A percentile compares a stretch with the other conserved stretches of the same genome.
These are phyloP conservation scores for Sorghum bicolor DNA, from an alignment of 176 grass and related monocot genomes.

Conservation along the genomic window Sorghum_bicolor_NCBIv3 NC_012873.2:16208501-16209000, in stretches of 20 bases:
- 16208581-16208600: too few relatives aligned
- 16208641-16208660: neutral
- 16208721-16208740: neutral
- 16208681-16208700: neutral
- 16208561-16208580: too few relatives aligned
- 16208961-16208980: neutral
- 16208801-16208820: neutral
- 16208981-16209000: neutral
- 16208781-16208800: neutral
- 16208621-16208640: neutral
- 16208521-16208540: too few relatives aligned
- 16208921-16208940: neutral
- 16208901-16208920: neutral
- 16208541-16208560: too few relatives aligned
- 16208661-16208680: neutral
- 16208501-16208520: too few relatives aligned
- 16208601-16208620: neutral
- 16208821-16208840: neutral
- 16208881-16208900: neutral
- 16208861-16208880: neutral
- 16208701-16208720: neutral
- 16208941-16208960: neutral
- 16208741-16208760: neutral
- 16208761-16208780: neutral
- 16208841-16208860: neutral